A percentile compares a stretch with the other conserved stretches of the same genome.
These are phyloP conservation scores for Paramecium tetraurelia DNA, from an alignment of 73 alveolate genomes.

Conservation along the genomic window DNA sequence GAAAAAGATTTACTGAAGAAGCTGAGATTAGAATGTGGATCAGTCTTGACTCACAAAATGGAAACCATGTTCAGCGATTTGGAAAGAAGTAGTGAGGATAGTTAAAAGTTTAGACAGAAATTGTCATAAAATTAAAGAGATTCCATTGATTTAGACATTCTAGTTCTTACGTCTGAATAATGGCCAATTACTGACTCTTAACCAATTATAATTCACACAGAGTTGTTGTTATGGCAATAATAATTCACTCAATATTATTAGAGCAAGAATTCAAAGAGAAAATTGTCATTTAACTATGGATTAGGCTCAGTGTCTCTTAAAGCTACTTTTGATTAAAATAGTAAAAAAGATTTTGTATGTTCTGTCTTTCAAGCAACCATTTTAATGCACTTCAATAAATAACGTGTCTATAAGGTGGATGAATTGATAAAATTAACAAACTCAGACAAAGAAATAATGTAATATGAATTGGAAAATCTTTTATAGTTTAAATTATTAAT, in stretches of 20 bases:
- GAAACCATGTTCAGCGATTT: conserved; percentile 28
- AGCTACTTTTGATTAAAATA: background rate
- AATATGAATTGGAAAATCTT: background rate
- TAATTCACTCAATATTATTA: background rate
- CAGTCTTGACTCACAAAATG: conserved; percentile 9
- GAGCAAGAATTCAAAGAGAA: background rate
- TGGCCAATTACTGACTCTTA: background rate
- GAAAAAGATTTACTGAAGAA: background rate
- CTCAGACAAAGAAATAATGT: background rate
- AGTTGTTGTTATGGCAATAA: background rate
- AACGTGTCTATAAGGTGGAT: background rate
- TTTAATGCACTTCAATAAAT: background rate
- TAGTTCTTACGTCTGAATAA: background rate
- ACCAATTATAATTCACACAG: background rate
- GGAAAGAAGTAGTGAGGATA: background rate
- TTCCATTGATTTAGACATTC: conserved; percentile 16
- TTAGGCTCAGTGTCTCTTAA: conserved; percentile 2
- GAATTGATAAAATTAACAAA: background rate
- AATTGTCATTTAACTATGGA: background rate
- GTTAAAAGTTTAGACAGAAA: background rate
- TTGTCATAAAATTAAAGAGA: background rate
- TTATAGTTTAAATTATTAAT: background rate
- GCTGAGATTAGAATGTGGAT: conserved; percentile 18
- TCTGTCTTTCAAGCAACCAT: conserved; percentile 3
- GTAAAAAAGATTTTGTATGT: background rate